phyloP scores from a whole-genome alignment of 148 eudicot genomes.

The Spergularia bocconei region DNA sequence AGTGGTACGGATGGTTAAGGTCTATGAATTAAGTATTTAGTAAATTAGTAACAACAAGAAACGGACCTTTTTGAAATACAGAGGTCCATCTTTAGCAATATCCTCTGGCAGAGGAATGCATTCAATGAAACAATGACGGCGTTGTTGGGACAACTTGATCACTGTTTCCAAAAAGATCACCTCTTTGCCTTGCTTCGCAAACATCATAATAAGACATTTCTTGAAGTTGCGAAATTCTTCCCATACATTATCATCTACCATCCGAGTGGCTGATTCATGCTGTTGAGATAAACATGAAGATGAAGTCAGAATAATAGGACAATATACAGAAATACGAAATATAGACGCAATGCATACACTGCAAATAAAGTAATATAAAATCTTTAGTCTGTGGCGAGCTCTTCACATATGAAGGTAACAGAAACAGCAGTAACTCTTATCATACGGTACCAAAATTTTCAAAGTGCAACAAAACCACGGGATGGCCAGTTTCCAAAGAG shows the following conservation, averaged over 20 bases:
- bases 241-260: slow-evolving; percentile 91
- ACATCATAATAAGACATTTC: slow-evolving; percentile 96
- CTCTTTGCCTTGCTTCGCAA: slow-evolving; percentile 87
- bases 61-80: slow-evolving; percentile 84
- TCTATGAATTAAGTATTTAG: not conserved
- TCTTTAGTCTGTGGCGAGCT: not conserved
- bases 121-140: slow-evolving; percentile 93
- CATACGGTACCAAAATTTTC: not conserved
- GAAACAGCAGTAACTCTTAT: not conserved
- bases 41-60: not conserved
- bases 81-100: slow-evolving; percentile 71
- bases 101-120: slow-evolving; percentile 78
- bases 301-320: not conserved
- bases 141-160: slow-evolving; percentile 70
- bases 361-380: not conserved
- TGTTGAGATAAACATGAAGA: slow-evolving; percentile 30
- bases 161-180: slow-evolving; percentile 87
- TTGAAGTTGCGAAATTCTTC: slow-evolving; percentile 94
- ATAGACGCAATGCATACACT: not conserved
- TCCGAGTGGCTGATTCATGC: slow-evolving; percentile 87
- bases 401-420: not conserved
- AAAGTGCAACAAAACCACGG: not conserved
- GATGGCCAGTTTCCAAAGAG: slow-evolving; percentile 8
- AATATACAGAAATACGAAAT: not conserved
- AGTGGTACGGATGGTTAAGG: not conserved